Evolutionary conservation across 2,329 filamentous ascomycete species (phyloP).

Genomic region (Clarireedia hainanense): DNA sequence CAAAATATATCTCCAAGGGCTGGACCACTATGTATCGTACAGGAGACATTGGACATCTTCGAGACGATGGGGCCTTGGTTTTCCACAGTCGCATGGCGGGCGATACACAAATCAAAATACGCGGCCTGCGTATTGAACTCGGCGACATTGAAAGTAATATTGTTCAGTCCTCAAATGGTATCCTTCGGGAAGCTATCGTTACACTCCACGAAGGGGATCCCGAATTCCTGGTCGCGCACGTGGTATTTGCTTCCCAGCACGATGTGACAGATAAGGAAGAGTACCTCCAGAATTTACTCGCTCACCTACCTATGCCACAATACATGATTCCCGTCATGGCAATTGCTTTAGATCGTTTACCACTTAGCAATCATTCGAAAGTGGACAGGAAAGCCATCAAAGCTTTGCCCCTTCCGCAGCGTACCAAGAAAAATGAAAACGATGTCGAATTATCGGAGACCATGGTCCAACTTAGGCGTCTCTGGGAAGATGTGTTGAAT

Average conservation of each 20-base stretch:
- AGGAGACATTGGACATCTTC: conserved; percentile 28
- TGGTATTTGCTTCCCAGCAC: background rate
- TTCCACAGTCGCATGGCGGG: conserved; percentile 29
- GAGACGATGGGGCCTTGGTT: conserved; percentile 25
- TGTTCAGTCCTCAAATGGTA: conserved; percentile 16
- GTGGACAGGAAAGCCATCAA: background rate
- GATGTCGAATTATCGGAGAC: background rate
- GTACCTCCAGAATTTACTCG: background rate
- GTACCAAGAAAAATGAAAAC: background rate
- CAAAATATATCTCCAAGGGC: conserved; percentile 1
- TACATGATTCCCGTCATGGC: background rate
- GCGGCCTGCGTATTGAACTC: conserved; percentile 35
- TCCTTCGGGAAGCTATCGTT: conserved; percentile 26
- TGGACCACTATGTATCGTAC: conserved; percentile 22
- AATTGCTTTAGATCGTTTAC: background rate
- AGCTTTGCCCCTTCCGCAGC: background rate
- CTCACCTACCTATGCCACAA: background rate
- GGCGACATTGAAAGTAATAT: conserved; percentile 34
- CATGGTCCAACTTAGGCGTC: background rate
- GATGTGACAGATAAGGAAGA: background rate
- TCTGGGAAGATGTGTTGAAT: background rate
- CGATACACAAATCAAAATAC: conserved; percentile 32
- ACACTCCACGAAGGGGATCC: conserved; percentile 9
- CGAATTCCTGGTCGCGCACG: background rate
- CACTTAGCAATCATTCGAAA: background rate